Evolutionary conservation across 371 early-diverging fungal genomes (phyloP).

Genomic region (Mortierella sp.): DNA sequence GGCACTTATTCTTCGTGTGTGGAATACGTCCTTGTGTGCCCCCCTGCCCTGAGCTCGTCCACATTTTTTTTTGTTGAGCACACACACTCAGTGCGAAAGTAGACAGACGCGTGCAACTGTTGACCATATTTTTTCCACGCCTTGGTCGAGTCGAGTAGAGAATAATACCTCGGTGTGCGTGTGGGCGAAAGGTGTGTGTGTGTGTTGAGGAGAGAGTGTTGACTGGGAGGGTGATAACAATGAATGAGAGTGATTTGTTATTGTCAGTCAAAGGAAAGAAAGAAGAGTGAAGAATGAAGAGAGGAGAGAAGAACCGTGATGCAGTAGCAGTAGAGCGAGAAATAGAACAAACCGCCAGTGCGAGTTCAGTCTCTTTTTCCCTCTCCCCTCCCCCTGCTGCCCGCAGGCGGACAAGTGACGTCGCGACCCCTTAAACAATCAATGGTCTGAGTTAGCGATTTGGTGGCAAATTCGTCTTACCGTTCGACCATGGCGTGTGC

Average conservation of each 20-base stretch:
- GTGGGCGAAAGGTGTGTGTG: background rate
- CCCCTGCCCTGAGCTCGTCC: background rate
- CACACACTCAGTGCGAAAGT: background rate
- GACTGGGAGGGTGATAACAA: background rate
- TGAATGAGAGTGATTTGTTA: background rate
- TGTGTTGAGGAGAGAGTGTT: constrained; percentile 3
- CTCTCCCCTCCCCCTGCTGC: background rate
- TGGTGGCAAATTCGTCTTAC: background rate
- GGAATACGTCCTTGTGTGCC: background rate
- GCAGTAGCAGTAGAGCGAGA: constrained; percentile 4
- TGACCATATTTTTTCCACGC: constrained; percentile 8
- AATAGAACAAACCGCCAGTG: constrained; percentile 9
- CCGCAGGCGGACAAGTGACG: background rate
- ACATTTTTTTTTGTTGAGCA: constrained; percentile 12
- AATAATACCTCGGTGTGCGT: background rate
- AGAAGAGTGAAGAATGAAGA: background rate
- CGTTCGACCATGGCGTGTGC: background rate
- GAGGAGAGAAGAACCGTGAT: background rate
- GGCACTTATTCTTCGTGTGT: background rate
- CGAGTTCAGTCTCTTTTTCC: background rate
- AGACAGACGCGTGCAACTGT: constrained; percentile 4
- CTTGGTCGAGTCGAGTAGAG: background rate
- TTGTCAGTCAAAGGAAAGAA: background rate
- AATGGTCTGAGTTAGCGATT: background rate
- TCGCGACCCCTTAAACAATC: background rate